Evolutionary conservation across 2,329 filamentous ascomycete species (phyloP), one percentile per base, ranked within the genome.

Genomic region (Lasiodiplodia gonubiensis): DNA sequence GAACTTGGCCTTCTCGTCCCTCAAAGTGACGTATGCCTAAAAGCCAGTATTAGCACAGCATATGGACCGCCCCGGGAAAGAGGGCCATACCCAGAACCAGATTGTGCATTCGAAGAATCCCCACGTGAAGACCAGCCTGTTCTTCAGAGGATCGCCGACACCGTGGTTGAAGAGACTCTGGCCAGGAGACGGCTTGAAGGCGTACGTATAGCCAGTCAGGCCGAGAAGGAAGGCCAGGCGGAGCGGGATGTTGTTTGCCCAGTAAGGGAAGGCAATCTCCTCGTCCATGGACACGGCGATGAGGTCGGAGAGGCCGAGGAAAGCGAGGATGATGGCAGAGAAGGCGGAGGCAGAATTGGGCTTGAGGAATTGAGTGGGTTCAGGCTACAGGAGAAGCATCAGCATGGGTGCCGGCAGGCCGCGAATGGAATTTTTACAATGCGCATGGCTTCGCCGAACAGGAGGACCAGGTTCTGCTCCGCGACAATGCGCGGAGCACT

Each of bases 41-140:
- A 23, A 35, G 21, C 16, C 16, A 33, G 69, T 61, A 71, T 71
- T 46, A 57, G 18, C 53, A 30, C 27, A 23, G 14, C 14, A 2
- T 14, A 33, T 27, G 12, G 10, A 35, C 5, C 49, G 2, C 2
- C 21, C n/a, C 18, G 3, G 7, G 8, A 21, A 8, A 16, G 4
- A 12, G 6, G 4, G 23, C 77, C 82, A 70, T 76, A 88, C 88
- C 93, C 93, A 97, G 79, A 97, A 93, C 92, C 93, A 97, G 69
- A 86, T 86, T 71, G 92, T 84, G 77, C 92, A 87, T 82, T 97
- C 94, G 75, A 97, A 75, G 74, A 97, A 95, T 10, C 88, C 89
- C 79, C 93, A 95, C 0, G 91, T 89, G 76, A 97, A 96, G 49
- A 97, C 88, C 49, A 97, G 82, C 61, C 92, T 87, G 76, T 96